Evolutionary conservation across 2,329 filamentous ascomycete species (phyloP), one percentile per base, ranked within the genome.

Genomic region (Hypoxylon sp.): DNA sequence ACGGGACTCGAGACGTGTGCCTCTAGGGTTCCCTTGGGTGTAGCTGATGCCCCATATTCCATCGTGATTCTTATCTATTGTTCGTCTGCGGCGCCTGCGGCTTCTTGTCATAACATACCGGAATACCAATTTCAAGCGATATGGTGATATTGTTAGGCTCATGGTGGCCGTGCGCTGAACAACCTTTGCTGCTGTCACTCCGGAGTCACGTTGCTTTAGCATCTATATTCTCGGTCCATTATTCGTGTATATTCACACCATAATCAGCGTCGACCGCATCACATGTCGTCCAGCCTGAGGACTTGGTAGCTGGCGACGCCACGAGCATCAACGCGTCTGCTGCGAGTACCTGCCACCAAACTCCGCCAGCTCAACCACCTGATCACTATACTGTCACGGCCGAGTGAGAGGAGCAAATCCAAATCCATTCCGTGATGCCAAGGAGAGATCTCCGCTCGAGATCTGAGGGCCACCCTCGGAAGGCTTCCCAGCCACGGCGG

Each of bases 361-460:
- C 38, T 38, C 31, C 43, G 24, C 33, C 23, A 27, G 35, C 33
- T 49, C 35, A 48, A 21, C 42, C 38, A 47, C 33, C 42, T 35
- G 13, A 46, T 23, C 40, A 42, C 33, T 20, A 51, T 48, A 38
- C 21, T 38, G 18, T 38, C 23, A 41, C 26, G 26, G 24, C 20
- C 21, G 27, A 50, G 38, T 41, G 38, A 37, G n/a, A 45, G 47
- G 27, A 20, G 48, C 51, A 58, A 64, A 55, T 62, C 29, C 33
- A 52, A 58, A 48, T 43, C 33, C 48, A 50, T 55, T 55, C 58
- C 58, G 55, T 56, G 15, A 42, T 54, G 61, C 61, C 61, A 64
- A 64, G 58, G 27, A 58, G 18, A 56, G 58, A 64, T 64, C 61
- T 62, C 61, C 55, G 51, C 55, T 47, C 33, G 37, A 52, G 55